phyloP scores from a whole-genome alignment of 257 asterid species.

The Solanum pinnatisectum region DNA sequence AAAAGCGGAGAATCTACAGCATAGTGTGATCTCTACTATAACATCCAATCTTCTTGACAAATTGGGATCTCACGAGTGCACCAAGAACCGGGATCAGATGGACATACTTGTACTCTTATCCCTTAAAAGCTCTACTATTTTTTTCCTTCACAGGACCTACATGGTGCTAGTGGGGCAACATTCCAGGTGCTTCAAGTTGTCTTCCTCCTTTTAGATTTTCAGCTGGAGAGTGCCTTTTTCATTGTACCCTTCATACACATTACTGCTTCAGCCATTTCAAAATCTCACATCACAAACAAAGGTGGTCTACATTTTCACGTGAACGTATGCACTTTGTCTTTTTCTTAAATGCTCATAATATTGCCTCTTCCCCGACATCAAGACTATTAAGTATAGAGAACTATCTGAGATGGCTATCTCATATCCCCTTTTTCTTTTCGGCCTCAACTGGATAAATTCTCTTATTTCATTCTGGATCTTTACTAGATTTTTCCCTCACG shows the following conservation, averaged over 20 bases:
- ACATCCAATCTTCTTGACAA: background rate
- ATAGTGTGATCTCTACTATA: background rate
- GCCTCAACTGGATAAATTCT: no score
- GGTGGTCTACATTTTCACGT: background rate
- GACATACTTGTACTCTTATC: background rate
- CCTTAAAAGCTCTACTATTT: background rate
- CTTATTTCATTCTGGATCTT: no score
- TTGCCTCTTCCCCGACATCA: background rate
- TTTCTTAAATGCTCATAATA: background rate
- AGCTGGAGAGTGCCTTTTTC: background rate
- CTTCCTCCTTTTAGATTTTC: background rate
- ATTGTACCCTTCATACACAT: background rate
- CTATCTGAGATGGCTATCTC: background rate
- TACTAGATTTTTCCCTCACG: background rate
- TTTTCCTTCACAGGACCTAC: background rate
- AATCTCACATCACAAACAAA: background rate
- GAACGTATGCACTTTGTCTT: no score
- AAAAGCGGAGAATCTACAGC: background rate
- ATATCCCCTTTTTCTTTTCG: no score
- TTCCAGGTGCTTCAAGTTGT: background rate
- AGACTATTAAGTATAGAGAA: background rate
- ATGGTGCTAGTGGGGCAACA: background rate
- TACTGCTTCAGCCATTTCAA: background rate
- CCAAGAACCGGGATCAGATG: background rate
- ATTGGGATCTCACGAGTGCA: background rate